Evolutionary conservation across 306 rosid species (phyloP).

Genomic region (Hylodesmum podocarpum): DNA sequence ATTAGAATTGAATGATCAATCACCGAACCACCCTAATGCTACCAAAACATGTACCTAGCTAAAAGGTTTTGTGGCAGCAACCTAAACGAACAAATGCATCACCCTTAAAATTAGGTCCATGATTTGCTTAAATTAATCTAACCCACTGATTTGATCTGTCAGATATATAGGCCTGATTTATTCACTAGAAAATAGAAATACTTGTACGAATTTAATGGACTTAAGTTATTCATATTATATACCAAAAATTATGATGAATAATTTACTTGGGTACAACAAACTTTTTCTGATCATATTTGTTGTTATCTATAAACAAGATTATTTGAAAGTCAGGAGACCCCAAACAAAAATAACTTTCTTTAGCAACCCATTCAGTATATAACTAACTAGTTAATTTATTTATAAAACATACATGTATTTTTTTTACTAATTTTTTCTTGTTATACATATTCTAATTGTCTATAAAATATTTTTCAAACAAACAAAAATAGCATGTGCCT

Average conservation of each 20-base stretch:
- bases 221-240: background rate
- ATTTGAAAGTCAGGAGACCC: too few species aligned
- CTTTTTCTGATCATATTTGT: background rate
- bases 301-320: background rate
- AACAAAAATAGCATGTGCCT: too few species aligned
- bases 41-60: background rate
- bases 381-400: too few species aligned
- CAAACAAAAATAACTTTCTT: too few species aligned
- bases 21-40: conserved; percentile 22
- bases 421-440: too few species aligned
- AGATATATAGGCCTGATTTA: background rate
- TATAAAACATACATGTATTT: too few species aligned
- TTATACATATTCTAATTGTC: too few species aligned
- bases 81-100: background rate
- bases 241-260: background rate
- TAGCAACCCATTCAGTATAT: too few species aligned
- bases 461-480: too few species aligned
- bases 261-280: background rate
- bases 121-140: background rate
- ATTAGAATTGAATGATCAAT: background rate
- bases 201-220: background rate
- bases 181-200: background rate
- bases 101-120: background rate
- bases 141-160: background rate
- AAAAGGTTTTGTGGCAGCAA: background rate